phyloP scores from a whole-genome alignment of 306 rosid species.

The Lablab purpureus region DNA sequence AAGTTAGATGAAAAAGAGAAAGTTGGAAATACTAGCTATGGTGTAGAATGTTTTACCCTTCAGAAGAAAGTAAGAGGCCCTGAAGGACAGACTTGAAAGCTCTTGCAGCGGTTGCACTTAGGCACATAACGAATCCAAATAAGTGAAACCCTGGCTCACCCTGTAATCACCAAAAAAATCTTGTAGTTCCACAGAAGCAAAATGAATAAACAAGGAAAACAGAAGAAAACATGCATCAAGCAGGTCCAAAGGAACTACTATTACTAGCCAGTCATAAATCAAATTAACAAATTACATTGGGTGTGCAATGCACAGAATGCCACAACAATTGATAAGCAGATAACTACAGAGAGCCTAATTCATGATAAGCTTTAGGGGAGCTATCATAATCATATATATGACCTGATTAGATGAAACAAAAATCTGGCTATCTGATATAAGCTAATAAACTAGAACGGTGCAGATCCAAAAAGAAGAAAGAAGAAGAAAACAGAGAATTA shows the following conservation, averaged over 20 bases:
- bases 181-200: conserved; percentile 36
- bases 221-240: conserved; percentile 36
- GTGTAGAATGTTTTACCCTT: conserved; percentile 71
- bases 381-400: not conserved
- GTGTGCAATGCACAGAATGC: conserved; percentile 21
- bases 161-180: conserved; percentile 66
- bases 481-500: not conserved
- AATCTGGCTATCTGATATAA: conserved; percentile 15
- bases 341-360: conserved; percentile 11
- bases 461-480: conserved; percentile 6
- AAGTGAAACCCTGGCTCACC: conserved; percentile 95
- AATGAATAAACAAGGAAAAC: conserved; percentile 29
- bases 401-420: conserved; percentile 4
- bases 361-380: conserved; percentile 17
- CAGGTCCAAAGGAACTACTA: conserved; percentile 16
- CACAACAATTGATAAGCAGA: not conserved
- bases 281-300: not conserved
- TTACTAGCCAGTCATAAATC: conserved; percentile 14
- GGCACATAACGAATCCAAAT: conserved; percentile 94
- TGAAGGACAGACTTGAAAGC: conserved; percentile 99
- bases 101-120: conserved; percentile 98
- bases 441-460: conserved; percentile 24
- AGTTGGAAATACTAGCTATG: conserved; percentile 26
- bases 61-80: conserved; percentile 94
- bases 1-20: conserved; percentile 22